Evolutionary conservation across 2,329 filamentous ascomycete species (phyloP), one percentile per base, ranked within the genome.

Genomic region (Taxawa tesnikishii): DNA sequence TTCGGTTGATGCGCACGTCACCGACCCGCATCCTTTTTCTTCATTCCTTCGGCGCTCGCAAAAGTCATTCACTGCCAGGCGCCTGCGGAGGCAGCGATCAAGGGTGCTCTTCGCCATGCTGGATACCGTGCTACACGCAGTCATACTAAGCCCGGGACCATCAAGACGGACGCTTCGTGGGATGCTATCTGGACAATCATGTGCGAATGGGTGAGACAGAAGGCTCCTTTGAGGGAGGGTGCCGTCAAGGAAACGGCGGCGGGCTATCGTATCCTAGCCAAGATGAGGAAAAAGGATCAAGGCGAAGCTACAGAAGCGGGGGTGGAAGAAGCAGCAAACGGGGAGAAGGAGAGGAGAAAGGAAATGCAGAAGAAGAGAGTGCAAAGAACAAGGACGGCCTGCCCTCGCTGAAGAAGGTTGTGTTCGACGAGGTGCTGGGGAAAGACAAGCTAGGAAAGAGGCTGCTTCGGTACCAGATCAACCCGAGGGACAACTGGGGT

Each of bases 161-260:
- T 96, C 56, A 93, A 92, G 62, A 96, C 90, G 0, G 76, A 96
- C 56, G 90, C 90, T 10, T 83, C 87, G 0, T 98, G 85, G 85
- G 66, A 66, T 4, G 76, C 83, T 0, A 71, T 98, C 29, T 96
- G 90, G 87, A 81, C 92, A 51, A 65, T 96, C 16, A 90, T 96
- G 74, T 71, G 83, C 15, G 85, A 94, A 57, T 98, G 85, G 84
- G 73, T 82, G 10, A 72, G 79, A 15, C 84, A 93, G 51, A 81
- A 79, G 47, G 68, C 73, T 0, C 85, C 87, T 0, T 67, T 93
- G 36, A 92, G 82, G 50, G 72, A 77, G 21, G 72, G 71, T 1
- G 73, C 74, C 13, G 65, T 93, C 34, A 79, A 73, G 45, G 67
- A 75, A 25, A 70, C 69, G n/a, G 82, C 70, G 31, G 63, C 84